Percentiles rank a stretch among this genome's conserved stretches.
Evolutionary conservation across 805 yeast species (phyloP).

Genomic region (Ogataea parapolymorpha): DNA sequence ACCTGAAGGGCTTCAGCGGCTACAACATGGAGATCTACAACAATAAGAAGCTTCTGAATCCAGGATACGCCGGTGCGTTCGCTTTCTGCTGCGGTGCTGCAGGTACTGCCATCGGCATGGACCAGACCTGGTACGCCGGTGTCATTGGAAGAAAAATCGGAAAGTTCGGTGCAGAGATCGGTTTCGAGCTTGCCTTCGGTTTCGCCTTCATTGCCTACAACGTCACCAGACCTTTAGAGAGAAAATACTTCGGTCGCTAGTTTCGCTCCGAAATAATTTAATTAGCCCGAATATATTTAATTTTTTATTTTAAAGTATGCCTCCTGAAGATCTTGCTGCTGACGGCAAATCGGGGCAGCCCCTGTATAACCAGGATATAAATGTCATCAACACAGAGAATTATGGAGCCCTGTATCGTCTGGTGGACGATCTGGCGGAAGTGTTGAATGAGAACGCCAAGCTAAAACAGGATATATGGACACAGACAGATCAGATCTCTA

Average conservation of each 20-base stretch:
- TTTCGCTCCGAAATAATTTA: background rate
- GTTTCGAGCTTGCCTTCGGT: slow-evolving; percentile 70
- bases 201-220: slow-evolving; percentile 65
- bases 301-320: slow-evolving; percentile 2
- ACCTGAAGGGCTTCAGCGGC: slow-evolving; percentile 57
- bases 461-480: slow-evolving; percentile 29
- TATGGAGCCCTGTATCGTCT: slow-evolving; percentile 17
- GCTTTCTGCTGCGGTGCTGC: slow-evolving; percentile 82
- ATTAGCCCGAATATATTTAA: slow-evolving; percentile 4
- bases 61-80: slow-evolving; percentile 73
- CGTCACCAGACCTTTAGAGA: slow-evolving; percentile 59
- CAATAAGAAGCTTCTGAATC: slow-evolving; percentile 57
- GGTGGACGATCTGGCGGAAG: slow-evolving; percentile 21
- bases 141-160: slow-evolving; percentile 63
- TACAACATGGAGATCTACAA: slow-evolving; percentile 65
- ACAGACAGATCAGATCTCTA: slow-evolving; percentile 20
- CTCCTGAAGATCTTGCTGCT: background rate
- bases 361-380: slow-evolving; percentile 6
- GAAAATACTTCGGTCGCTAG: slow-evolving; percentile 55
- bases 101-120: slow-evolving; percentile 86
- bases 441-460: slow-evolving; percentile 19
- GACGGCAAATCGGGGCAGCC: slow-evolving; percentile 1
- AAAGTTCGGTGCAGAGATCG: slow-evolving; percentile 75
- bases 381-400: slow-evolving; percentile 20
- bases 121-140: slow-evolving; percentile 81